A percentile compares a stretch with the other conserved stretches of the same genome.
These are phyloP conservation scores for Pluteus cervinus DNA, from an alignment of 768 basidiomycete genomes.

Conservation along the genomic window DNA sequence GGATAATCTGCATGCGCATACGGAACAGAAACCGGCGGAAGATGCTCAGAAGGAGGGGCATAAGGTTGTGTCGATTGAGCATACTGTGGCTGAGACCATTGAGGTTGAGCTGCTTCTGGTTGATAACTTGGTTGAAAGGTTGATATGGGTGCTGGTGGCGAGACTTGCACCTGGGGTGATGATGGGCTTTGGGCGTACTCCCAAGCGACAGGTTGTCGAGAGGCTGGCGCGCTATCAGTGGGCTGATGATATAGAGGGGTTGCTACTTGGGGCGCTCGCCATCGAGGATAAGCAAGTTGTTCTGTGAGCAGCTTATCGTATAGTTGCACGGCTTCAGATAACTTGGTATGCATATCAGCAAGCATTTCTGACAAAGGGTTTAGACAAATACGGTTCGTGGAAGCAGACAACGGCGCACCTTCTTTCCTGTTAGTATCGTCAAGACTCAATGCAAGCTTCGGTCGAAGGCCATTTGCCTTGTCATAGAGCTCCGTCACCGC, in stretches of 20 bases:
- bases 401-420: conserved; percentile 35
- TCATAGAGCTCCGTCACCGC: conserved; percentile 82
- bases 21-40: conserved; percentile 27
- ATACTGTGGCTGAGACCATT: conserved; percentile 14
- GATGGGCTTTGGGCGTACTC: too few species aligned
- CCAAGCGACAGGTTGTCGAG: too few species aligned
- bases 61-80: conserved; percentile 23
- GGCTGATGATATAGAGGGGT: conserved; percentile 26
- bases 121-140: conserved; percentile 7
- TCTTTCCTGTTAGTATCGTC: conserved; percentile 86
- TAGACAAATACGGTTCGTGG: conserved; percentile 2
- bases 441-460: conserved; percentile 76
- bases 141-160: too few species aligned
- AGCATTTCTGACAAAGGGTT: conserved; percentile 57
- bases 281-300: conserved; percentile 69
- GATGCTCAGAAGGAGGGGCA: conserved; percentile 21
- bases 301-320: conserved; percentile 87
- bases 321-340: conserved; percentile 86
- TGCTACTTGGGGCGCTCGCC: conserved; percentile 39
- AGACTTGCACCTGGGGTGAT: too few species aligned
- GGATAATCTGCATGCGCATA: conserved; percentile 14
- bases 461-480: conserved; percentile 70
- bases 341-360: conserved; percentile 90
- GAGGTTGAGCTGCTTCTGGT: conserved; percentile 4
- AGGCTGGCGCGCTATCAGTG: too few species aligned